Base-by-base conservation (phyloP, 306 rosid genomes). In the Rosa rugosa region DNA sequence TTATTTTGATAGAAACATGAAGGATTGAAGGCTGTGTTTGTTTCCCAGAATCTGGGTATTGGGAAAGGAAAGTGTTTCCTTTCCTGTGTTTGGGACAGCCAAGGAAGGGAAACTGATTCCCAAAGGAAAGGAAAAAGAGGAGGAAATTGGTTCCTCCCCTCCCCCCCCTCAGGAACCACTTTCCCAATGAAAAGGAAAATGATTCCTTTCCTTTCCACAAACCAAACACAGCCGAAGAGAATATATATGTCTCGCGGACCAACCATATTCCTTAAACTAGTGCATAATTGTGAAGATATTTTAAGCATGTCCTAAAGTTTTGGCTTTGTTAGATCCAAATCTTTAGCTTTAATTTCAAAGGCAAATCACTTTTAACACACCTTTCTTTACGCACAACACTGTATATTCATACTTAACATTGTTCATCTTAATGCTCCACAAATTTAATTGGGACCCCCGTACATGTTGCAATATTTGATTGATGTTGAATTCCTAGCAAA, bases 361-460 rank as follows among this genome's bases (percentile, higher is more conserved):
- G 76, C 71, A 69, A 78, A 69, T 9, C n/a, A 41, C 71, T 78
- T 31, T 83, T 83, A 68, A 20, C 67, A 78, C 72, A 80, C 82
- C 68, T 60, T 17, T 69, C 16, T 75, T 38, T 16, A 27, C 54
- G 56, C 49, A 57, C 9, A 6, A 36, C 78, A 10, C 17, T 13
- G 11, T 34, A 6, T 13, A 23, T 8, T 0, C 46, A 78, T 45
- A 34, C 22, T 5, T 34, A 1, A 62, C 10, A 23, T 0, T 12
- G 41, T 62, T 62, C 75, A 44, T 80, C 73, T 84, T 87, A 86
- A 87, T 91, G 96, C 91, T 87, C 92, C 90, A 85, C 87, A 85
- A 73, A 69, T 86, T 89, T 81, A 79, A 18, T 40, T 84, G 84
- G 86, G 80, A 65, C 80, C 88, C 86, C 2, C 77, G 8, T 14